These are phyloP conservation scores for Eustoma russellianum DNA, from an alignment of 257 asterid genomes.

Conservation along the genomic window DNA sequence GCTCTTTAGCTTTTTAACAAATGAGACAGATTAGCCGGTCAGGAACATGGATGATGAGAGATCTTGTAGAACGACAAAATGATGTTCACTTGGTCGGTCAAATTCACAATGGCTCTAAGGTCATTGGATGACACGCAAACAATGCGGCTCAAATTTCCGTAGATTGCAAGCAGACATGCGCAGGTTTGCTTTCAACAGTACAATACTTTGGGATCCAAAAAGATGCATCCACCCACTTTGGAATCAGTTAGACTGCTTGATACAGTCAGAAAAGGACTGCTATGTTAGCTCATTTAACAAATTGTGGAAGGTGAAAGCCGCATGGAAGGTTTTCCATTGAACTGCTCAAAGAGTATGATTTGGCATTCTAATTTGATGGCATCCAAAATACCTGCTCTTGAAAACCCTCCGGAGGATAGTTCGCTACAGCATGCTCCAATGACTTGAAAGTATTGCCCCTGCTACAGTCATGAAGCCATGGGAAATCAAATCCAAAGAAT, in stretches of 20 bases:
- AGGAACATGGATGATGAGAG: constrained; percentile 63
- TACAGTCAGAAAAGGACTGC: constrained; percentile 23
- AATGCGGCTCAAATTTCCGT: constrained; percentile 19
- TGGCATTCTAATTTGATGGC: constrained; percentile 39
- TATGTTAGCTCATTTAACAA: constrained; percentile 47
- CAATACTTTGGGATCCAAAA: constrained; percentile 65
- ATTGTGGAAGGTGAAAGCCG: constrained; percentile 77
- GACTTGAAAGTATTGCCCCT: constrained; percentile 12
- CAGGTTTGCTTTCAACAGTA: constrained; percentile 72
- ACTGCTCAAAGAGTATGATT: constrained; percentile 41
- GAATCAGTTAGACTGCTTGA: constrained; percentile 53
- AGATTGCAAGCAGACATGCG: constrained; percentile 56
- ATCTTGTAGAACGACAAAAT: constrained; percentile 29
- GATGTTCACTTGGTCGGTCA: constrained; percentile 51
- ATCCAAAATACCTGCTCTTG: constrained; percentile 5
- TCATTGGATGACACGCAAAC: constrained; percentile 61
- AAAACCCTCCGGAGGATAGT: constrained; percentile 16
- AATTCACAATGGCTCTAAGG: constrained; percentile 53
- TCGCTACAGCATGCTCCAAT: constrained; percentile 22
- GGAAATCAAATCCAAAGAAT: no score
- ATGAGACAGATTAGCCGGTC: constrained; percentile 39
- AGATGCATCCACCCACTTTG: constrained; percentile 50
- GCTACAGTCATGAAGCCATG: no score
- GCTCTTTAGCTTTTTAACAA: neutral
- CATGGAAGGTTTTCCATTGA: constrained; percentile 58